Conservation (phyloP, 202 grass and related monocot genomes). For the Setaria italica region DNA sequence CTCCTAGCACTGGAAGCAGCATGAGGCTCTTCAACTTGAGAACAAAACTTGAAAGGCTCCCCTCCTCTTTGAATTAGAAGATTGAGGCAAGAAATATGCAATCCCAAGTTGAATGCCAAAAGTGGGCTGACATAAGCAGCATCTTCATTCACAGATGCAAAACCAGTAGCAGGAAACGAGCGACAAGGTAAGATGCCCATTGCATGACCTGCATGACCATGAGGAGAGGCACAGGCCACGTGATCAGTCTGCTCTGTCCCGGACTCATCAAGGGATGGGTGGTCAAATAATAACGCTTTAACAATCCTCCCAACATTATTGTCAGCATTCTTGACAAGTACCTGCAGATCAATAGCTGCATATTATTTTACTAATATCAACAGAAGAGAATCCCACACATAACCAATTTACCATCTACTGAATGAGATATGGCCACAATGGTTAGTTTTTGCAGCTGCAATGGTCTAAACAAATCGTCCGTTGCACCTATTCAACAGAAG, state of each 20-base stretch:
- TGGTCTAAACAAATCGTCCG: neutral
- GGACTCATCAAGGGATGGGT: slow-evolving; percentile 29
- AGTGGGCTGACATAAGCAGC: slow-evolving; percentile 83
- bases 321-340: slow-evolving; percentile 85
- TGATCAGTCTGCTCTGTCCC: slow-evolving; percentile 29
- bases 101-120: slow-evolving; percentile 86
- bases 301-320: slow-evolving; percentile 84
- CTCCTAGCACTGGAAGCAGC: slow-evolving; percentile 12
- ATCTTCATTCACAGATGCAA: slow-evolving; percentile 44
- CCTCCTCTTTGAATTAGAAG: slow-evolving; percentile 64
- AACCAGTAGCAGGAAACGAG: slow-evolving; percentile 42
- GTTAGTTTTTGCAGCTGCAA: neutral
- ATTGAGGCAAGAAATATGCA: slow-evolving; percentile 79
- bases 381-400: neutral
- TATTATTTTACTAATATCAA: slow-evolving; percentile 30
- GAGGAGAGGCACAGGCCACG: slow-evolving; percentile 26
- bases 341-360: slow-evolving; percentile 50
- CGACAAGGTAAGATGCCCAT: slow-evolving; percentile 72
- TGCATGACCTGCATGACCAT: slow-evolving; percentile 47
- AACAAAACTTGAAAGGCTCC: slow-evolving; percentile 62
- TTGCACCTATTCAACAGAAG: slow-evolving; percentile 4
- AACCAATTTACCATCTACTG: neutral
- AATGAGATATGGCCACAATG: neutral
- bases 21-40: slow-evolving; percentile 31
- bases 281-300: slow-evolving; percentile 72